A percentile compares a stretch with the other conserved stretches of the same genome.
These are phyloP conservation scores for Suillus weaverae DNA, from an alignment of 768 basidiomycete genomes.

Conservation along the genomic window DNA sequence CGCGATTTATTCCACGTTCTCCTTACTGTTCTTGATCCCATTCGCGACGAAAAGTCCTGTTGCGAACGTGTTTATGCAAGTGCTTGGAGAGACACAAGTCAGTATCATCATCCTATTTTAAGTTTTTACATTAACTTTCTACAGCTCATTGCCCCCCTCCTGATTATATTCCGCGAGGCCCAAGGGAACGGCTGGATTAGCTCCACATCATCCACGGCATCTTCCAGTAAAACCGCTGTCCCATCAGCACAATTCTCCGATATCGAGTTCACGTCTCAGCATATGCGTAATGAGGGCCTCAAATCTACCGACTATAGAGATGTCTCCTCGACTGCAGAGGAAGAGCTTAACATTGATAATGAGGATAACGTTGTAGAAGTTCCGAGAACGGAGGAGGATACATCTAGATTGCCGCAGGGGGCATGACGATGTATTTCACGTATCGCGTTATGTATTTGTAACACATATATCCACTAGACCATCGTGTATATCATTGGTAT, in stretches of 20 bases:
- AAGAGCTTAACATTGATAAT: background rate
- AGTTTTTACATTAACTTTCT: background rate
- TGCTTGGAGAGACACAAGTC: slow-evolving; percentile 36
- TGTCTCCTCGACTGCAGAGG: background rate
- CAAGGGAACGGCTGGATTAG: slow-evolving; percentile 39
- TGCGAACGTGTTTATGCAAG: slow-evolving; percentile 36
- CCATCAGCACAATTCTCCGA: slow-evolving; percentile 22
- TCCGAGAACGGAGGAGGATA: background rate
- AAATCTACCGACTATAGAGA: background rate
- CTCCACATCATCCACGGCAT: slow-evolving; percentile 7
- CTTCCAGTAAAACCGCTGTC: slow-evolving; percentile 8
- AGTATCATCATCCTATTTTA: background rate
- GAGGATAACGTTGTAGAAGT: slow-evolving; percentile 1
- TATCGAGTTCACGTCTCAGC: slow-evolving; percentile 23
- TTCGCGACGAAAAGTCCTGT: slow-evolving; percentile 24
- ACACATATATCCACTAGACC: background rate
- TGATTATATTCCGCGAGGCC: slow-evolving; percentile 41
- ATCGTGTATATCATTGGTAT: background rate
- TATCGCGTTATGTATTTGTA: background rate
- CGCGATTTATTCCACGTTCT: slow-evolving; percentile 28
- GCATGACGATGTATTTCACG: background rate
- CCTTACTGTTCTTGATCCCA: slow-evolving; percentile 27
- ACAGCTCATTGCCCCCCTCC: slow-evolving; percentile 37
- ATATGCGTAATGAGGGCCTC: background rate
- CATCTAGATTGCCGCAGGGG: background rate